A percentile compares a stretch with the other conserved stretches of the same genome.
Evolutionary conservation across 257 asterid species (phyloP).

Genomic region (Knoxia roxburghii): DNA sequence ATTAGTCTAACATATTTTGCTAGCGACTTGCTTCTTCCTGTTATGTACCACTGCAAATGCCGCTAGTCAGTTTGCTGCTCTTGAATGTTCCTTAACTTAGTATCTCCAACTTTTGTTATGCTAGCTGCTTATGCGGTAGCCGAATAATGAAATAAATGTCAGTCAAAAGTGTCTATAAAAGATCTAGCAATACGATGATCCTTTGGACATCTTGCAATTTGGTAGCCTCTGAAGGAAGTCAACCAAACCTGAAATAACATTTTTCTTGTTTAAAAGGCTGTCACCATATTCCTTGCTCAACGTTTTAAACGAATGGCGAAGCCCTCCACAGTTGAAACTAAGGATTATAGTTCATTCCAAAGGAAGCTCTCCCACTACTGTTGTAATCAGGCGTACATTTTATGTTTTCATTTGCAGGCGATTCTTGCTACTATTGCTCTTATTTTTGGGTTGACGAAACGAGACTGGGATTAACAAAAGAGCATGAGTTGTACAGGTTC

Average conservation of each 20-base stretch:
- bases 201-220: background rate
- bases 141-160: background rate
- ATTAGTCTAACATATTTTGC: background rate
- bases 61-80: background rate
- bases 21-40: background rate
- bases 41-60: background rate
- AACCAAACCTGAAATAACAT: background rate
- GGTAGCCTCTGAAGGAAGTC: background rate
- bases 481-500: constrained; percentile 15
- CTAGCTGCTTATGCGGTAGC: background rate
- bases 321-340: background rate
- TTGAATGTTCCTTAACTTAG: background rate
- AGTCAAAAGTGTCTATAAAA: no score
- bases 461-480: constrained; percentile 27
- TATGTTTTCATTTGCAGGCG: constrained; percentile 43
- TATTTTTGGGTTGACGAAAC: constrained; percentile 51
- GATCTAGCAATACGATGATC: no score
- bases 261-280: background rate
- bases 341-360: no score
- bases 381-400: background rate
- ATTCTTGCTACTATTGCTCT: constrained; percentile 54
- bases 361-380: background rate
- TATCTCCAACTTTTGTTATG: background rate
- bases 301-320: background rate
- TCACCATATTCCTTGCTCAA: background rate